These are phyloP conservation scores for Petunia axillaris DNA, from an alignment of 257 asterid species.

Conservation along the genomic window DNA sequence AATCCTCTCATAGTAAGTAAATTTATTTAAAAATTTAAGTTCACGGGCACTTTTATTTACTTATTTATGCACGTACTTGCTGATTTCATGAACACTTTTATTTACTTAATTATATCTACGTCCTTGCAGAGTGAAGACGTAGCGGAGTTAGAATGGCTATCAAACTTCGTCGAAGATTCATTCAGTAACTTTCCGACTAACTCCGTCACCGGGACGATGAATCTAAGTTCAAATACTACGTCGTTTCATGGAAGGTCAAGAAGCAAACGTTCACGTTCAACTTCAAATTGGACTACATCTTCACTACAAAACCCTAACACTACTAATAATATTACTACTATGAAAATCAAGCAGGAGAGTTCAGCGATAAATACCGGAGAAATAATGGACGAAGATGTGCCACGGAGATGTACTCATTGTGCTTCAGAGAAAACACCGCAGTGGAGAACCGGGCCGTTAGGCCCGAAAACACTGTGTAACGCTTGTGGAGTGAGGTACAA, in stretches of 20 bases:
- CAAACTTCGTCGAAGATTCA: conserved; percentile 72
- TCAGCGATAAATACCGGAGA: conserved; percentile 27
- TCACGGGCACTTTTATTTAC: not conserved
- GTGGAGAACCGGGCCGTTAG: conserved; percentile 85
- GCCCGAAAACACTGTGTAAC: conserved; percentile 81
- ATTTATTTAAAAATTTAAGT: too few species aligned
- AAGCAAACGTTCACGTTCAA: conserved; percentile 53
- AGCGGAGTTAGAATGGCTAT: conserved; percentile 82
- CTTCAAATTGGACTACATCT: conserved; percentile 28
- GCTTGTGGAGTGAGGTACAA: conserved; percentile 87
- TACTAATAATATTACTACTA: not conserved
- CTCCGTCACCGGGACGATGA: conserved; percentile 39
- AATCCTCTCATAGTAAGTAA: too few species aligned
- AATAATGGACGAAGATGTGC: conserved; percentile 31
- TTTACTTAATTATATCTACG: not conserved
- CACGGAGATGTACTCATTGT: conserved; percentile 75
- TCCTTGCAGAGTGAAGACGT: conserved; percentile 54
- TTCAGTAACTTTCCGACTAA: conserved; percentile 51
- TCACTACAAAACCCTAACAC: conserved; percentile 26
- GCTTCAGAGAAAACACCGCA: conserved; percentile 87
- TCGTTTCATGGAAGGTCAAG: conserved; percentile 47
- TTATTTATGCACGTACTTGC: not conserved
- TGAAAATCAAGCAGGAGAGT: conserved; percentile 29
- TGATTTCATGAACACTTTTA: not conserved
- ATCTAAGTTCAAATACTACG: conserved; percentile 18